Evolutionary conservation across 371 early-diverging fungal genomes (phyloP), one percentile per base, ranked within the genome.

Genomic region (Mortierella sp.): DNA sequence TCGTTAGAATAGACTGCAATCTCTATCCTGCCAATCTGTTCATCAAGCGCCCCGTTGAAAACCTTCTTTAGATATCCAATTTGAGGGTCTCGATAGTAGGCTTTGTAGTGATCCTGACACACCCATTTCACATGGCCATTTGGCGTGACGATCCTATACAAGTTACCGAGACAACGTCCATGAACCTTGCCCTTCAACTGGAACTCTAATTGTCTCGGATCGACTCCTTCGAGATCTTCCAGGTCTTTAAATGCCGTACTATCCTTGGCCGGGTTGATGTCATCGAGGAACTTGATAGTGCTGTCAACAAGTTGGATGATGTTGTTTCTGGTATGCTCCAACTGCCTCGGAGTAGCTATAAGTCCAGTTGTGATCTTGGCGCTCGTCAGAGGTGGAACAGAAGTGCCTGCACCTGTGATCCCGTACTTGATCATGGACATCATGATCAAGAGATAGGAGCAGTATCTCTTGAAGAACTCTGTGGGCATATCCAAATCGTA

Each of bases 361-460:
- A 56, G 10, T 14, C 50, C 37, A 0, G 57, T 57, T 19, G 62
- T 28, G 7, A n/a, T n/a, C n/a, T n/a, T n/a, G n/a, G n/a, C 12
- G 41, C 16, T n/a, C n/a, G n/a, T n/a, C n/a, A n/a, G n/a, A n/a
- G 62, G 46, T 2, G 68, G 62, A 1, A 61, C 31, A 3, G 57
- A 45, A 17, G 57, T 25, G 6, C 57, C 62, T 0, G 61, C 68
- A 27, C 31, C 51, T 17, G 39, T 22, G 17, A 51, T 24, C 1
- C 68, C 68, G 31, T 46, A 68, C 24, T 60, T 54, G 62, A 68
- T 41, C 57, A 61, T 61, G 41, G 60, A 57, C 46, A 68, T n/a
- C 41, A 68, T 50, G 2, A 39, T 56, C 46, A 68, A 39, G 6
- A 68, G 46, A 31, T 68, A 61, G 4, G 62, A 40, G 2, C 68